Base-by-base conservation (phyloP, 1,284 basidiomycete genomes). In the Termitomyces sp. region DNA sequence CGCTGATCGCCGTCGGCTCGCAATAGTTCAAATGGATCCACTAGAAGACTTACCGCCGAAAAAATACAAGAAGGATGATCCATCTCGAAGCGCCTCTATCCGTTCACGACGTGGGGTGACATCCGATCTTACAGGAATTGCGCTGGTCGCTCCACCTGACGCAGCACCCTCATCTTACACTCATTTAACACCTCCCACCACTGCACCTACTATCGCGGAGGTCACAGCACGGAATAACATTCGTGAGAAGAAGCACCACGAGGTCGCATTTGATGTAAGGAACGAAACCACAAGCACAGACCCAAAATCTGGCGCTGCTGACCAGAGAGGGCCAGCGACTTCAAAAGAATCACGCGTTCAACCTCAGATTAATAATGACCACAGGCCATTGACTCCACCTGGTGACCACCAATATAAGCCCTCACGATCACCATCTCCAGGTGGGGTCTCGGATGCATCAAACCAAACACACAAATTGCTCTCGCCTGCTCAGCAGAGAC, bases 111-210 rank as follows among this genome's bases (percentile, higher is more conserved):
- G 78, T 33, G 72, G 71, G n/a, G 62, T 73, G 52, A 73, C 76
- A 49, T 67, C 74, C 51, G 73, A 73, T 60, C 70, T 83, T 21
- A 69, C 73, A 21, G 80, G 79, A 39, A 73, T 87, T 36, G 82
- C 86, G 53, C 73, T 87, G 58, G 81, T 86, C 55, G 82, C 83
- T 53, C 86, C 83, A 53, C 82, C 83, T 50, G 86, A 88, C 68
- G 79, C 80, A 61, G 76, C 79, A n/a, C 73, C 77, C n/a, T 72
- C 67, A 56, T 67, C 73, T 8, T 81, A 82, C 62, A 72, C 76
- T 33, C 73, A 78, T 57, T 68, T 81, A 50, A 74, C 77, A 8
- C 76, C 82, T 57, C 80, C 79, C n/a, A 67, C 73, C n/a, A 71
- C 76, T 38, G 73, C 75, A 19, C 77, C 81, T 55, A 58, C 68